A percentile compares a stretch with the other conserved stretches of the same genome.
phyloP scores from a whole-genome alignment of 192 early-diverging fungal species.

The Linnemannia exigua region DNA sequence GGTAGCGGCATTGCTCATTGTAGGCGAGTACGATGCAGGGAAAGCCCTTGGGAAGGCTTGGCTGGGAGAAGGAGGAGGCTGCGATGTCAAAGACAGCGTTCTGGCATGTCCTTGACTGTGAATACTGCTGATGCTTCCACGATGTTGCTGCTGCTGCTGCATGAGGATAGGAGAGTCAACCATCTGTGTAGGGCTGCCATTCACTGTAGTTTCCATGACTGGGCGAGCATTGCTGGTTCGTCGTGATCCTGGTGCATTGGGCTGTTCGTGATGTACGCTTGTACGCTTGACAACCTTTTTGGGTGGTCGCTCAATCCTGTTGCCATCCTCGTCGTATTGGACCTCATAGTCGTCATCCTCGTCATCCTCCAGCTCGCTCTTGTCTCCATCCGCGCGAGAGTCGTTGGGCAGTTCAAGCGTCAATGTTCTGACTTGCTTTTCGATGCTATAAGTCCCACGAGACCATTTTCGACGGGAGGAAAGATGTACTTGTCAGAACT shows the following conservation, averaged over 20 bases:
- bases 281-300: slow-evolving; percentile 13
- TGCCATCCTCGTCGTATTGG: slow-evolving; percentile 53
- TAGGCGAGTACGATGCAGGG: slow-evolving; percentile 50
- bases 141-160: slow-evolving; percentile 23
- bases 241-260: slow-evolving; percentile 17
- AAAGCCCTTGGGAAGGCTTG: slow-evolving; percentile 36
- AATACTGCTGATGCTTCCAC: slow-evolving; percentile 50
- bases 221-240: slow-evolving; percentile 21
- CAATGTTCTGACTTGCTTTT: slow-evolving; percentile 34
- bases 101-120: slow-evolving; percentile 39
- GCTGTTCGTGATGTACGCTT: slow-evolving; percentile 11
- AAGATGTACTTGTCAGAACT: background rate
- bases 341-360: slow-evolving; percentile 56
- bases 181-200: slow-evolving; percentile 33
- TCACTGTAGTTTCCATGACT: slow-evolving; percentile 19
- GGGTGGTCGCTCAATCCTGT: slow-evolving; percentile 42
- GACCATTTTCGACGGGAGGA: no score
- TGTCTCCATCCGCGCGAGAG: slow-evolving; percentile 2
- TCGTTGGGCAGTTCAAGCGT: slow-evolving; percentile 25
- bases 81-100: slow-evolving; percentile 30
- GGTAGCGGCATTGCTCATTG: slow-evolving; percentile 21
- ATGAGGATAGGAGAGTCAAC: slow-evolving; percentile 44
- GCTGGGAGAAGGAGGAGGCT: slow-evolving; percentile 40
- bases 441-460: slow-evolving; percentile 19
- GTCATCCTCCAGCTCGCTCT: slow-evolving; percentile 38